Conservation (phyloP, 2,329 filamentous ascomycete genomes). For the Proliferodiscus dingleyae region DNA sequence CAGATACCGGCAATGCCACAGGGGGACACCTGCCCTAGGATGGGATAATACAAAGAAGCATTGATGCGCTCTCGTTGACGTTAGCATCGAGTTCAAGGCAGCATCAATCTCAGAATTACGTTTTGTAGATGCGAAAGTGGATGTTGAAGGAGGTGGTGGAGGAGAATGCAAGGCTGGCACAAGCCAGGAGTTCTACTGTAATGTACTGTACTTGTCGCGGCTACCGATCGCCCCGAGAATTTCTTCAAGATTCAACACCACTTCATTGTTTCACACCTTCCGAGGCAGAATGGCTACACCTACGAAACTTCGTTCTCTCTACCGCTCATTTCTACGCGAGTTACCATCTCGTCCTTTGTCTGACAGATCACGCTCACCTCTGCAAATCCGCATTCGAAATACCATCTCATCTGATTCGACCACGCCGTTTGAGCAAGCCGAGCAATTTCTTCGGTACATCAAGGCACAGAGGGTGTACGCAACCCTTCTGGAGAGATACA, state of each 20-base stretch:
- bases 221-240: not conserved
- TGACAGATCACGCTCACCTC: slow-evolving; percentile 52
- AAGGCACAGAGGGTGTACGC: slow-evolving; percentile 81
- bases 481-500: slow-evolving; percentile 82
- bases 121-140: too few species aligned
- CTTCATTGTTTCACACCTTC: not conserved
- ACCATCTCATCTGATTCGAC: slow-evolving; percentile 45
- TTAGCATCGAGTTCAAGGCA: not conserved
- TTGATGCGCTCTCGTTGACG: not conserved
- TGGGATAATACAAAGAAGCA: not conserved
- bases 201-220: not conserved
- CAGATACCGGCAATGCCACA: not conserved
- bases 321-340: slow-evolving; percentile 84
- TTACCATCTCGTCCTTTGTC: slow-evolving; percentile 64
- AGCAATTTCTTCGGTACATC: slow-evolving; percentile 76
- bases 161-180: too few species aligned
- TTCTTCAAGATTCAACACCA: not conserved
- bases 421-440: slow-evolving; percentile 47
- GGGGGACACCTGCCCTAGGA: not conserved
- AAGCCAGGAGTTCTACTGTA: too few species aligned
- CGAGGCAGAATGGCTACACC: slow-evolving; percentile 33
- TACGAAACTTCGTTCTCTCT: slow-evolving; percentile 66
- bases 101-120: too few species aligned
- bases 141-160: too few species aligned
- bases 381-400: slow-evolving; percentile 65